These are phyloP conservation scores for Starmerella stigmatis DNA, from an alignment of 805 yeast species.

Conservation along the genomic window DNA sequence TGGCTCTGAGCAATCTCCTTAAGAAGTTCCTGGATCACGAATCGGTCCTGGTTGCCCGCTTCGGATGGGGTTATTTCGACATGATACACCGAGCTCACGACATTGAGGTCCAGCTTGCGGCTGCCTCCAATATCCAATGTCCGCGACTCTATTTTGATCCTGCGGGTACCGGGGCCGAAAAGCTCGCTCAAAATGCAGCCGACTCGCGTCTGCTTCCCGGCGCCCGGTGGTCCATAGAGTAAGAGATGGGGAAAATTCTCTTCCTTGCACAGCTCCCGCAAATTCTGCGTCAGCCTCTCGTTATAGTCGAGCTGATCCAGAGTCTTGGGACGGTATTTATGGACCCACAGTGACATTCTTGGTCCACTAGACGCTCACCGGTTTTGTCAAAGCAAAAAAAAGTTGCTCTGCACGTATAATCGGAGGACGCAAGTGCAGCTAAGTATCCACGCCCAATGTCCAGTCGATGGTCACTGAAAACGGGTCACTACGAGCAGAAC, in stretches of 20 bases:
- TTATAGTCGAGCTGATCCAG: constrained; percentile 61
- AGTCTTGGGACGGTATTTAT: constrained; percentile 72
- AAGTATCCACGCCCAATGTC: too few relatives aligned
- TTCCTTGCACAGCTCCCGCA: constrained; percentile 51
- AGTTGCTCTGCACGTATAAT: too few relatives aligned
- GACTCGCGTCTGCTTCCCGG: constrained; percentile 92
- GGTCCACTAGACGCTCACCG: too few relatives aligned
- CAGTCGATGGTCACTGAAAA: too few relatives aligned
- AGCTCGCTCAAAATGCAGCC: constrained; percentile 67
- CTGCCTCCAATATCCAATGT: constrained; percentile 55
- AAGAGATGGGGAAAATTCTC: constrained; percentile 90
- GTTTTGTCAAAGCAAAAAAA: too few relatives aligned
- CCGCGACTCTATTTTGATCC: constrained; percentile 80
- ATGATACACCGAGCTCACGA: constrained; percentile 84
- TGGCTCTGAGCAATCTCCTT: constrained; percentile 94
- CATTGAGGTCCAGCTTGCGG: constrained; percentile 78
- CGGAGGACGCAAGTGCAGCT: too few relatives aligned
- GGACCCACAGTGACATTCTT: constrained; percentile 86
- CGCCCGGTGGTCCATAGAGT: constrained; percentile 92
- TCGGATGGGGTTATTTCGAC: constrained; percentile 94
- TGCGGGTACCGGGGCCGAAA: constrained; percentile 74
- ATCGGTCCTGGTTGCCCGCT: constrained; percentile 90
- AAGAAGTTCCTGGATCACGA: constrained; percentile 85
- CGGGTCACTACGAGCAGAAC: too few relatives aligned
- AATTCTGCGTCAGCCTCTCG: constrained; percentile 47